Evolutionary conservation across 2,329 filamentous ascomycete genomes (phyloP).

Genomic region (Rutstroemia sp.): DNA sequence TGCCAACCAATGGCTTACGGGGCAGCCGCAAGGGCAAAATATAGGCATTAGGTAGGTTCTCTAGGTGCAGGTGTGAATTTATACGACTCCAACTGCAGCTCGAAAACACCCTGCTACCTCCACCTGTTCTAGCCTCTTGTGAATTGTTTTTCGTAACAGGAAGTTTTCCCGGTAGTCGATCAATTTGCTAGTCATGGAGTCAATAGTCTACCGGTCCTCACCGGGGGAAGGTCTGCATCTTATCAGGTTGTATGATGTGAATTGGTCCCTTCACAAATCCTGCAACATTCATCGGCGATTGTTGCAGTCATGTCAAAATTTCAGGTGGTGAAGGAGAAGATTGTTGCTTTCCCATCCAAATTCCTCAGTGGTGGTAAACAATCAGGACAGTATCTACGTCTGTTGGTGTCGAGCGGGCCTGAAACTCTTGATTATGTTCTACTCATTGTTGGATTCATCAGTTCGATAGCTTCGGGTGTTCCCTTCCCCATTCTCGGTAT

Average conservation of each 20-base stretch:
- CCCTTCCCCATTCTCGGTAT: slow-evolving; percentile 60
- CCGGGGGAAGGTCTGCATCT: neutral
- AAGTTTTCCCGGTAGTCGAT: neutral
- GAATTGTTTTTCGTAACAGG: neutral
- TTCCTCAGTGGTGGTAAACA: neutral
- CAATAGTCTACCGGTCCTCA: neutral
- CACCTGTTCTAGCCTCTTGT: neutral
- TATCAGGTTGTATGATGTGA: neutral
- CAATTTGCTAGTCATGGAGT: neutral
- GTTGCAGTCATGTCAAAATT: slow-evolving; percentile 3
- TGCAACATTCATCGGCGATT: neutral
- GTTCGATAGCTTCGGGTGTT: slow-evolving; percentile 45
- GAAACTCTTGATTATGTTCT: neutral
- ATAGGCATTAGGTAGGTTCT: too few species aligned
- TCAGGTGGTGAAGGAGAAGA: neutral
- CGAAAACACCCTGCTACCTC: neutral
- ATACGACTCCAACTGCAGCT: neutral
- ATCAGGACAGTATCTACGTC: slow-evolving; percentile 1
- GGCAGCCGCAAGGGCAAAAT: too few species aligned
- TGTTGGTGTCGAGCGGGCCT: neutral
- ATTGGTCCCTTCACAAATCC: neutral
- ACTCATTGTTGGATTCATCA: neutral
- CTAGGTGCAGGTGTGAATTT: neutral
- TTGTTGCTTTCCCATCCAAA: neutral
- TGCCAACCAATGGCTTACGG: too few species aligned